phyloP scores from a whole-genome alignment of 176 grass and related monocot species.

The Calamus simplicifolius region DNA sequence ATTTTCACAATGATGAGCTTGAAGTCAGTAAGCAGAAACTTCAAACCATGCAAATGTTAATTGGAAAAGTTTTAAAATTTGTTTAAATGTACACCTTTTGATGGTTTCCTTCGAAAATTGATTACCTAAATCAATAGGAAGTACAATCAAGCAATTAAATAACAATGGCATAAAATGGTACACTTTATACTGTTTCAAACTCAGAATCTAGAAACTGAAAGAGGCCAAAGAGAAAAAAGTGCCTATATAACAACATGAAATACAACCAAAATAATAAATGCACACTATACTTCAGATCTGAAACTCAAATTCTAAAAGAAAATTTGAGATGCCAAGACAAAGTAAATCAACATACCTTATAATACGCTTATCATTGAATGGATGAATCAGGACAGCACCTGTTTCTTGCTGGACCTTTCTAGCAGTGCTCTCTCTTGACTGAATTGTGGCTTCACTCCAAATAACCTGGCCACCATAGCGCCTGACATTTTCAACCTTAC shows the following conservation, averaged over 20 bases:
- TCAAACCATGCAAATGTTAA: too few species aligned
- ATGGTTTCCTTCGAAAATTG: too few species aligned
- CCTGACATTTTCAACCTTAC: conserved; percentile 86
- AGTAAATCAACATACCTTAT: conserved; percentile 37
- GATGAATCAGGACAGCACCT: conserved; percentile 76
- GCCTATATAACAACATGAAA: not conserved
- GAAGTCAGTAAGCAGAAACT: too few species aligned
- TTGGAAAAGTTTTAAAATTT: too few species aligned
- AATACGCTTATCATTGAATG: conserved; percentile 78
- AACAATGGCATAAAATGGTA: too few species aligned
- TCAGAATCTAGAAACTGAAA: not conserved
- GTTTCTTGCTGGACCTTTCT: conserved; percentile 69
- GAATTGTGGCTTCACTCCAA: conserved; percentile 60
- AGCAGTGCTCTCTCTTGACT: conserved; percentile 71
- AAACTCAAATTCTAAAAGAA: not conserved
- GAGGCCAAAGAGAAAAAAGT: not conserved
- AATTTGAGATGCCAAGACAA: not conserved
- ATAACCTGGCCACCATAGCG: conserved; percentile 70
- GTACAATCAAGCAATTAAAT: too few species aligned
- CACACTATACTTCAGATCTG: not conserved
- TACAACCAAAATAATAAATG: not conserved
- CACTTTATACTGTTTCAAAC: not conserved
- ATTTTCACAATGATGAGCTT: too few species aligned
- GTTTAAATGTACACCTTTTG: too few species aligned
- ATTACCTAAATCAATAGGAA: too few species aligned